Conservation (phyloP, 805 yeast genomes). For the Lipomyces anomalus region DNA sequence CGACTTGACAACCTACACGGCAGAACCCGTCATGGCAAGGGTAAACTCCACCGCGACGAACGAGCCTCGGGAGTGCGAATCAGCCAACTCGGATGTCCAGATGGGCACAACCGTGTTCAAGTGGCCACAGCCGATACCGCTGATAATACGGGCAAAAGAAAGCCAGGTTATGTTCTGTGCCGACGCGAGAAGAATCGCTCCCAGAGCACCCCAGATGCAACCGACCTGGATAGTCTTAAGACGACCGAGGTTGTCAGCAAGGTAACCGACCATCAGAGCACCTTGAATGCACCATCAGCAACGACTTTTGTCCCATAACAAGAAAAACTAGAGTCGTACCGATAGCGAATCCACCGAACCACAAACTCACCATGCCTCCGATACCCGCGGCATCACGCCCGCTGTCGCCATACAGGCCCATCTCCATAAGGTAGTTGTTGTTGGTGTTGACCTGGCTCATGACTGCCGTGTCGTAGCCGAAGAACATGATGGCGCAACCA, state of each 20-base stretch:
- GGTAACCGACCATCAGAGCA: conserved; percentile 21
- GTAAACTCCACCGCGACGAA: conserved; percentile 60
- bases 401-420: conserved; percentile 27
- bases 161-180: conserved; percentile 50
- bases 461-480: conserved; percentile 44
- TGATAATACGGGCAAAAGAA: conserved; percentile 56
- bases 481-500: conserved; percentile 34
- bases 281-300: conserved; percentile 32
- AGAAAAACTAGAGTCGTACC: conserved; percentile 28
- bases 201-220: conserved; percentile 46
- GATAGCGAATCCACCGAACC: conserved; percentile 4
- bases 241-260: conserved; percentile 57
- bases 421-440: conserved; percentile 25
- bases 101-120: conserved; percentile 51
- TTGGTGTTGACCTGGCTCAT: conserved; percentile 36
- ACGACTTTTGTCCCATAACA: conserved; percentile 33
- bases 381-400: conserved; percentile 7
- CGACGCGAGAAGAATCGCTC: conserved; percentile 53
- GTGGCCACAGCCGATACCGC: conserved; percentile 30
- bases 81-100: conserved; percentile 70
- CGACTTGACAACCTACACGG: too few species aligned
- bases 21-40: conserved; percentile 54
- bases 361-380: conserved; percentile 12
- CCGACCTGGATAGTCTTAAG: conserved; percentile 52
- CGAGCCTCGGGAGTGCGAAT: conserved; percentile 34